Evolutionary conservation across 352 stramenopile species (phyloP).

Genomic region (Phytophthora ohioensis): DNA sequence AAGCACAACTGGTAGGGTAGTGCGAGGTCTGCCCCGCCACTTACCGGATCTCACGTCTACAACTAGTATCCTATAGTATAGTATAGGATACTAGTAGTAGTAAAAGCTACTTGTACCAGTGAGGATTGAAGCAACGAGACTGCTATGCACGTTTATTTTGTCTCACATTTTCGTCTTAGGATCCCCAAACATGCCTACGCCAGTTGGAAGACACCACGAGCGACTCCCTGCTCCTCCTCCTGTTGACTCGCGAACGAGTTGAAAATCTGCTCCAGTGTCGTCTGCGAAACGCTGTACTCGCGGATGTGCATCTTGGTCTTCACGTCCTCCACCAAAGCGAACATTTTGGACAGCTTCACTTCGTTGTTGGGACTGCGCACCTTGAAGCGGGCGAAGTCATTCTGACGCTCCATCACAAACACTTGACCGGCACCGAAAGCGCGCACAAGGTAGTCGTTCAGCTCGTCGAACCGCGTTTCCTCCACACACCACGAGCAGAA

Average conservation of each 20-base stretch:
- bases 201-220: constrained; percentile 21
- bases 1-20: too few relatives aligned
- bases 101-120: too few relatives aligned
- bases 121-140: too few relatives aligned
- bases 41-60: too few relatives aligned
- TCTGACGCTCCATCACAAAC: constrained; percentile 59
- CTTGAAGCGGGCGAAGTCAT: constrained; percentile 59
- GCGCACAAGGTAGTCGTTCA: constrained; percentile 37
- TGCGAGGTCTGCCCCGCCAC: too few relatives aligned
- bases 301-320: constrained; percentile 64
- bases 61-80: too few relatives aligned
- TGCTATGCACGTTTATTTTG: background rate
- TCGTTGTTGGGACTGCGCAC: constrained; percentile 47
- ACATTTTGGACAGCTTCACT: constrained; percentile 39
- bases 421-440: constrained; percentile 34
- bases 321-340: constrained; percentile 66
- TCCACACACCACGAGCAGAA: constrained; percentile 70
- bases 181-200: background rate
- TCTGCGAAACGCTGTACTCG: constrained; percentile 90
- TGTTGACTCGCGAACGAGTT: constrained; percentile 86
- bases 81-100: too few relatives aligned
- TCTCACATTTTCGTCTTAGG: background rate
- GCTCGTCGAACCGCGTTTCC: constrained; percentile 52
- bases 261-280: constrained; percentile 90
- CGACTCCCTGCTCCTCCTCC: constrained; percentile 39